Evolutionary conservation across 306 rosid species (phyloP), one percentile per base, ranked within the genome.

Genomic region (Glycine tomentella): DNA sequence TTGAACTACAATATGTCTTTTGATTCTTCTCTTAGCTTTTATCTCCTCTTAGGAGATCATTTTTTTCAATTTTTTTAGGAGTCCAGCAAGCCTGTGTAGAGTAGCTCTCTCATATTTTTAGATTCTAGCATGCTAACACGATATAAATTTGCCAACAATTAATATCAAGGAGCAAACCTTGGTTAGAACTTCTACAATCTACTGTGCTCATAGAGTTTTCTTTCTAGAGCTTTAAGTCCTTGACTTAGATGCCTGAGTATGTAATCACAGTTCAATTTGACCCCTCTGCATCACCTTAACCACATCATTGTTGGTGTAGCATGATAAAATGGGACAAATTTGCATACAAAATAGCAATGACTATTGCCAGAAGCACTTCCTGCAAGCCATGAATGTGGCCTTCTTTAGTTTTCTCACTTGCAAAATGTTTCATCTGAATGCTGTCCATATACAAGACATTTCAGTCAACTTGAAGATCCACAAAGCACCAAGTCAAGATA

Each of bases 121-220:
- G 59, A 16, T 57, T 57, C 76, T 57, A 58, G n/a, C 58, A 79
- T 56, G 69, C 49, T 31, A 79, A 57, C 61, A 38, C 68, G n/a
- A 8, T 17, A 57, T 3, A 57, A 8, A 57, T 16, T 57, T 57
- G 9, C 63, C 33, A 17, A 57, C 34, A 16, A 57, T 0, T 8
- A 57, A 17, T 16, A 58, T 58, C 31, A 25, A 25, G 1, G 31
- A 2, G 31, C 31, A 25, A 25, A 25, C 31, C 31, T 25, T 25
- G 36, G 40, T 17, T 57, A 17, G 36, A 36, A 17, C 65, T 59
- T 59, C 38, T 36, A 36, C 40, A 36, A 36, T 36, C 40, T 59
- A 59, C 0, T 59, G 67, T 31, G 40, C 67, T 61, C 5, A 9
- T 25, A 38, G 44, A 59, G 3, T 61, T 31, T 61, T 61, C 15